A percentile compares a stretch with the other conserved stretches of the same genome.
Evolutionary conservation across 768 basidiomycete species (phyloP).

Genomic region (Paxillus involutus): DNA sequence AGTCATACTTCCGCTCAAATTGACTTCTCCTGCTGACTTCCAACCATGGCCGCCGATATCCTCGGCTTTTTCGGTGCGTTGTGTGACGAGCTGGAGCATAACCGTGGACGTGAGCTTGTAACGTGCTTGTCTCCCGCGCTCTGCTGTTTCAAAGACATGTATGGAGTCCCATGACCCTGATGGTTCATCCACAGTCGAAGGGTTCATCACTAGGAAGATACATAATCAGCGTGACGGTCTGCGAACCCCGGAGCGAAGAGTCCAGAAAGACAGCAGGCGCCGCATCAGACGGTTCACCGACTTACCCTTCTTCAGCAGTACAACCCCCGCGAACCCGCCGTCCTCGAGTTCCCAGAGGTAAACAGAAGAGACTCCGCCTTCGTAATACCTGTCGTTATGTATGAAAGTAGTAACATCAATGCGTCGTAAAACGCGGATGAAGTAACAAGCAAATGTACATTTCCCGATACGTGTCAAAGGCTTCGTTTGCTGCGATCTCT

Average conservation of each 20-base stretch:
- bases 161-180: conserved; percentile 97
- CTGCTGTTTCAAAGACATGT: conserved; percentile 94
- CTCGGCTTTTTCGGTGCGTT: conserved; percentile 34
- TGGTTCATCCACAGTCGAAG: conserved; percentile 55
- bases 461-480: conserved; percentile 96
- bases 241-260: conserved; percentile 1
- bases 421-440: background rate
- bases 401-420: background rate
- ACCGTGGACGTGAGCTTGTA: conserved; percentile 98
- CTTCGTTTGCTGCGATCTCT: conserved; percentile 92
- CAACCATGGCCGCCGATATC: conserved; percentile 32
- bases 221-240: conserved; percentile 1
- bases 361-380: conserved; percentile 96
- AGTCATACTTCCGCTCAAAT: conserved; percentile 95
- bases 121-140: conserved; percentile 88
- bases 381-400: conserved; percentile 72
- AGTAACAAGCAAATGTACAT: conserved; percentile 51
- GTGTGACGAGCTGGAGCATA: conserved; percentile 87
- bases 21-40: conserved; percentile 74
- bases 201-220: conserved; percentile 55
- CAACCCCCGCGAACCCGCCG: conserved; percentile 94
- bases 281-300: conserved; percentile 1
- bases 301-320: conserved; percentile 91
- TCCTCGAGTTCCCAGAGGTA: conserved; percentile 99
- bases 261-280: background rate